Percentiles rank a stretch among this genome's conserved stretches.
phyloP scores from a whole-genome alignment of 1,284 basidiomycete genomes.

The Porodaedalea pini region DNA sequence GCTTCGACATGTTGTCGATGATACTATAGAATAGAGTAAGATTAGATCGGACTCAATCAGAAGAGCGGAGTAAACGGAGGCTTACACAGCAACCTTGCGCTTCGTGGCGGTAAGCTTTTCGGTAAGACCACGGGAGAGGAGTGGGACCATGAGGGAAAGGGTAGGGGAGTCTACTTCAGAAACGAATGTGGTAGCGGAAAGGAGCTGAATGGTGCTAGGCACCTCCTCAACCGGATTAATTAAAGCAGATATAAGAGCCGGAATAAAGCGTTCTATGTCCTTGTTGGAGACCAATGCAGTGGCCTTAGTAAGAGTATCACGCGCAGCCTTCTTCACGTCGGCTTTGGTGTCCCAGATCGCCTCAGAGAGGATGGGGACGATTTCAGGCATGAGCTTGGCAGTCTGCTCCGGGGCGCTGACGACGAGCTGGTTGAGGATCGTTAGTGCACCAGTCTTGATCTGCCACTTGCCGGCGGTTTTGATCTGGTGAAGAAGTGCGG shows the following conservation, averaged over 20 bases:
- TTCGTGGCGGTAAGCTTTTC: conserved; percentile 96
- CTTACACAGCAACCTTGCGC: conserved; percentile 93
- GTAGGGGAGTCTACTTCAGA: conserved; percentile 99
- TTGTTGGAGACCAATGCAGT: conserved; percentile 97
- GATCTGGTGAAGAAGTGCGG: conserved; percentile 90
- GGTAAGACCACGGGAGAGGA: conserved; percentile 91
- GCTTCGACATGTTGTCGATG: conserved; percentile 97
- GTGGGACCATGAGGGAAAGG: conserved; percentile 98
- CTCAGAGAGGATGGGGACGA: conserved; percentile 92
- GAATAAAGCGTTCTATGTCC: conserved; percentile 98
- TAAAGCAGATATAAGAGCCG: conserved; percentile 93
- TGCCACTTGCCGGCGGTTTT: conserved; percentile 99
- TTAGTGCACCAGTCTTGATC: conserved; percentile 89
- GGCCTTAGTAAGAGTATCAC: conserved; percentile 90
- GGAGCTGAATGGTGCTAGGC: conserved; percentile 91
- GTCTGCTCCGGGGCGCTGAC: conserved; percentile 81
- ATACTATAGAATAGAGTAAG: conserved; percentile 51
- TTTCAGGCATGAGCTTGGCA: conserved; percentile 91
- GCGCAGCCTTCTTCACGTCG: conserved; percentile 99
- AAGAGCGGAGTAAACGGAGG: conserved; percentile 23
- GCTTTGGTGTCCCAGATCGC: conserved; percentile 99
- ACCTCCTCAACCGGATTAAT: conserved; percentile 99
- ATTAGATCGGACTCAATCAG: conserved; percentile 20
- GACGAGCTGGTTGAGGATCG: conserved; percentile 89
- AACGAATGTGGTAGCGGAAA: conserved; percentile 99